Evolutionary conservation across 768 basidiomycete genomes (phyloP), one percentile per base, ranked within the genome.

Genomic region (Punctularia strigosozonata): DNA sequence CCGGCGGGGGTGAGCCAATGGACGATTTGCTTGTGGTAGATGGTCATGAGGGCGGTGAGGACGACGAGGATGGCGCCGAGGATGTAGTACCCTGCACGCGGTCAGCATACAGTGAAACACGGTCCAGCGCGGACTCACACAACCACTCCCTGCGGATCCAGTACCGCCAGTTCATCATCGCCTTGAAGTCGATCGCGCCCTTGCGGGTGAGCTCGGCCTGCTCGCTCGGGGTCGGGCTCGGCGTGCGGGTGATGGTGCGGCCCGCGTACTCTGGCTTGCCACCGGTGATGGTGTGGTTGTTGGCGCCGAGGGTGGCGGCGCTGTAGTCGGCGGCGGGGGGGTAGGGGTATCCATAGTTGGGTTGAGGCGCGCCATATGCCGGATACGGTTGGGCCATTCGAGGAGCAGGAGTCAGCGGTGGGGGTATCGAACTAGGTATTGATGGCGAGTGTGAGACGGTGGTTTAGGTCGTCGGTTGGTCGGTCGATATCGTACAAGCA

Each of bases 201-300:
- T 50, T 63, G 35, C 51, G 26, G 14, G 6, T 33, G 37, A 77
- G 53, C 36, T 66, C 65, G 39, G 59, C 62, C 25, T 50, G 50
- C 55, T 80, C 77, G 49, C 74, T 77, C 5, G 77, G 77, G 1
- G 77, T 76, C 0, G 77, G 77, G 46, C 75, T 77, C 12, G 77
- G 77, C 4, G 77, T 79, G 24, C 74, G 62, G 7, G 49, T 41
- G 12, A 25, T 19, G 17, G 23, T 13, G 0, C 57, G 52, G 15
- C 6, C 49, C 15, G 15, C 10, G 15, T 10, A 15, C 15, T 30
- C 28, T 10, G 10, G 10, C 28, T 30, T 30, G 28, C 28, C 10
- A 10, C 10, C 10, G 10, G 10, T 10, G 10, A 10, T 10, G 10
- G 15, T 15, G 10, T 10, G 28, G 28, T 15, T 15, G 15, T 30